Percentiles rank a stretch among this genome's conserved stretches.
Conservation (phyloP, 2,329 filamentous ascomycete genomes). For the Alternaria infectoria region DNA sequence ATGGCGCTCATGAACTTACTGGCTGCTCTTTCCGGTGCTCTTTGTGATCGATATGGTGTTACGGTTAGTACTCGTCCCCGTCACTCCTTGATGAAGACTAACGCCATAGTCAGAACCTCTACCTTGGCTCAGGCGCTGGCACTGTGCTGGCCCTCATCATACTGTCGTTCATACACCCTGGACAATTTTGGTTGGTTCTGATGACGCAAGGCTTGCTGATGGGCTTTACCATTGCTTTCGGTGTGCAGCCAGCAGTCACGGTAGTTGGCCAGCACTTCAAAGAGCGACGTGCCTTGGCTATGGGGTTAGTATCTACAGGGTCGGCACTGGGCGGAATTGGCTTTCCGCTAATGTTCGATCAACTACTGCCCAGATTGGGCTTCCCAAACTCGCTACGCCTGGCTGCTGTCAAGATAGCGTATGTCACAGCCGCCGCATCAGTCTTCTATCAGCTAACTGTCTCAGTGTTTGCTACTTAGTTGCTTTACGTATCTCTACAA, state of each 20-base stretch:
- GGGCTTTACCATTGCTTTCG: slow-evolving; percentile 51
- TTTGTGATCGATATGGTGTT: slow-evolving; percentile 68
- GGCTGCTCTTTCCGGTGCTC: slow-evolving; percentile 65
- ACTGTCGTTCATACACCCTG: slow-evolving; percentile 32
- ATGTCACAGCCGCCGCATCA: neutral
- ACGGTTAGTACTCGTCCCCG: slow-evolving; percentile 45
- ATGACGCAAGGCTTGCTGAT: slow-evolving; percentile 54
- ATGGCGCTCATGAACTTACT: slow-evolving; percentile 57
- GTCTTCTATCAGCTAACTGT: slow-evolving; percentile 17
- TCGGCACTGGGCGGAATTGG: slow-evolving; percentile 57
- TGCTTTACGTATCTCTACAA: slow-evolving; percentile 44
- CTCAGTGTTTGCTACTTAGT: slow-evolving; percentile 56
- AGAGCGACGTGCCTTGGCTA: slow-evolving; percentile 50
- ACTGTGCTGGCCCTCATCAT: slow-evolving; percentile 26
- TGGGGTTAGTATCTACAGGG: slow-evolving; percentile 53
- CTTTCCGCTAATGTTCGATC: slow-evolving; percentile 63
- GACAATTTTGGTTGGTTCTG: slow-evolving; percentile 51
- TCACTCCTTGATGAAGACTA: neutral
- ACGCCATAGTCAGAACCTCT: slow-evolving; percentile 33
- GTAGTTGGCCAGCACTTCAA: slow-evolving; percentile 53
- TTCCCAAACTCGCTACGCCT: slow-evolving; percentile 68
- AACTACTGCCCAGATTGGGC: slow-evolving; percentile 61
- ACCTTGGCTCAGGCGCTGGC: slow-evolving; percentile 33
- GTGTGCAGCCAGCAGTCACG: slow-evolving; percentile 52
- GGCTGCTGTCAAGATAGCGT: slow-evolving; percentile 60